These are phyloP conservation scores for Acacia concinna DNA, from an alignment of 331 rosid species.

Conservation along the genomic window DNA sequence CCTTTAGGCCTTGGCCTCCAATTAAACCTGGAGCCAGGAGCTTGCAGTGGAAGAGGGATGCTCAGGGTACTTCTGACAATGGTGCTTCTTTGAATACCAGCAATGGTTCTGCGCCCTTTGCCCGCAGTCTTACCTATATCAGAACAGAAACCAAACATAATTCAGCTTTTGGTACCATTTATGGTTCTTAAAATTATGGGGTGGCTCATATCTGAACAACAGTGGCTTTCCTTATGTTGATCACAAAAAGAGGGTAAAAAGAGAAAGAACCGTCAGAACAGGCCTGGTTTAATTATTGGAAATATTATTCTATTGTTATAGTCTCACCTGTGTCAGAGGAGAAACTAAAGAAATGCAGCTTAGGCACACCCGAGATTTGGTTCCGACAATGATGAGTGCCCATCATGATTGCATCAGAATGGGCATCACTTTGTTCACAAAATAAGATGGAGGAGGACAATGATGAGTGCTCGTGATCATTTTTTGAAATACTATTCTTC, in stretches of 20 bases:
- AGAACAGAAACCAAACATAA: conserved; percentile 56
- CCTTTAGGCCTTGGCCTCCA: conserved; percentile 52
- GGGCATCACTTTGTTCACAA: background rate
- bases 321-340: conserved; percentile 69
- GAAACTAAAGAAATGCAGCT: conserved; percentile 37
- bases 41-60: conserved; percentile 78
- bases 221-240: background rate
- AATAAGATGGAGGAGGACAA: background rate
- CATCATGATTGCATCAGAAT: background rate
- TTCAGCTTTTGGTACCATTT: conserved; percentile 35
- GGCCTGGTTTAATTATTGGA: background rate
- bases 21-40: conserved; percentile 62
- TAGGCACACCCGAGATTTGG: background rate
- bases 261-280: background rate
- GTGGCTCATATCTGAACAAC: conserved; percentile 1
- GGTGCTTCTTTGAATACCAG: conserved; percentile 38
- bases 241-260: background rate
- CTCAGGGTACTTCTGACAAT: conserved; percentile 45
- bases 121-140: conserved; percentile 68
- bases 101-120: conserved; percentile 31
- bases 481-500: conserved; percentile 29
- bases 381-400: background rate
- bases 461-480: background rate
- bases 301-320: conserved; percentile 1
- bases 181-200: background rate